Evolutionary conservation across 83 land plant species (phyloP).

Genomic region (Isoetes engelmannii): DNA sequence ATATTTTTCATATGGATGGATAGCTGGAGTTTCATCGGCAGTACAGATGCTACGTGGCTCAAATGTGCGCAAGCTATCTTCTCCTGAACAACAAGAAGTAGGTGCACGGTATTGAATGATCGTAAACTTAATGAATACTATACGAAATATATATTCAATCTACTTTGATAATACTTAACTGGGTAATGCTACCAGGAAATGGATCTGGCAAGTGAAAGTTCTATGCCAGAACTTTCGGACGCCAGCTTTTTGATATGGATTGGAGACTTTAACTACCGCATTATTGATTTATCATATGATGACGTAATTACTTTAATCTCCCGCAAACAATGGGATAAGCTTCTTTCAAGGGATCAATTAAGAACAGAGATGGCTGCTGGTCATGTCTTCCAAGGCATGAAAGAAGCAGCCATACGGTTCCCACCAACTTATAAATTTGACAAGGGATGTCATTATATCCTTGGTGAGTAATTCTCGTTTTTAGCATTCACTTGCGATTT

Average conservation of each 20-base stretch:
- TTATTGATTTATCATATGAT: conserved; percentile 71
- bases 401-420: conserved; percentile 64
- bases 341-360: conserved; percentile 73
- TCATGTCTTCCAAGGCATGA: conserved; percentile 87
- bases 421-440: conserved; percentile 97
- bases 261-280: conserved; percentile 91
- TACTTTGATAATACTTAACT: background rate
- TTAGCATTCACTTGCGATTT: background rate
- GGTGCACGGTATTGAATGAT: conserved; percentile 10
- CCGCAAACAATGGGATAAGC: conserved; percentile 60
- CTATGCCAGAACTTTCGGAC: conserved; percentile 67
- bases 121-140: background rate
- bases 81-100: background rate
- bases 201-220: conserved; percentile 29
- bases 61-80: conserved; percentile 30
- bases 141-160: background rate
- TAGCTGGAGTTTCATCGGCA: conserved; percentile 56
- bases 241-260: conserved; percentile 84
- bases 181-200: conserved; percentile 30
- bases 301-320: conserved; percentile 66
- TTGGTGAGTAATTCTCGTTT: conserved; percentile 25
- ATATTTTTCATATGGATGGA: conserved; percentile 14
- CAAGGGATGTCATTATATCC: conserved; percentile 50
- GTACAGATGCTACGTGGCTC: conserved; percentile 38
- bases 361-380: conserved; percentile 82